A percentile compares a stretch with the other conserved stretches of the same genome.
Evolutionary conservation across 2,329 filamentous ascomycete genomes (phyloP).

Genomic region (Bimuria novae-zelandiae): DNA sequence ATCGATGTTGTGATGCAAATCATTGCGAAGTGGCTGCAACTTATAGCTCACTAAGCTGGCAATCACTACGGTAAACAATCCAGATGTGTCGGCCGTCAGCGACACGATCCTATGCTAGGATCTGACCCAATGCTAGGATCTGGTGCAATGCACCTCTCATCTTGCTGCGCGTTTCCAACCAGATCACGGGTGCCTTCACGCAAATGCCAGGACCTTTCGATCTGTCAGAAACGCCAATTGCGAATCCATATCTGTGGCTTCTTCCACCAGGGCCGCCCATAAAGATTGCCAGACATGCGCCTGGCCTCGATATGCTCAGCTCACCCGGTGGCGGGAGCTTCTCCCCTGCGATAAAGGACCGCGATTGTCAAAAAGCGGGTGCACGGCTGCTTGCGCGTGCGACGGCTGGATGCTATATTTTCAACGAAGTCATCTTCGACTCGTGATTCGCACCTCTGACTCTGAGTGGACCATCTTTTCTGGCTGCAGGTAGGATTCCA

Average conservation of each 20-base stretch:
- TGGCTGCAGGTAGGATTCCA: background rate
- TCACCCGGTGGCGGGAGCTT: slow-evolving; percentile 28
- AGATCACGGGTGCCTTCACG: slow-evolving; percentile 30
- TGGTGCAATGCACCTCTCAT: no score
- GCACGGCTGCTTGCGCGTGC: background rate
- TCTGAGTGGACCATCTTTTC: background rate
- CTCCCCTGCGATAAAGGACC: slow-evolving; percentile 33
- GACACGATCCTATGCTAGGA: no score
- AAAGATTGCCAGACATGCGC: slow-evolving; percentile 25
- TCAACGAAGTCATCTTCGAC: background rate
- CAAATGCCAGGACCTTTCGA: slow-evolving; percentile 39
- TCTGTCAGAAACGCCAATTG: slow-evolving; percentile 29
- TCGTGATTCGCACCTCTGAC: background rate
- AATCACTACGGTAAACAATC: background rate
- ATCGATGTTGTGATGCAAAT: background rate
- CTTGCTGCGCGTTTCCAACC: background rate
- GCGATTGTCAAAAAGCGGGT: background rate
- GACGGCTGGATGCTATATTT: no score
- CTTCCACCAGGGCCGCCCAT: slow-evolving; percentile 31
- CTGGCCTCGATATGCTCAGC: slow-evolving; percentile 29
- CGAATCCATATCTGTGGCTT: slow-evolving; percentile 40
- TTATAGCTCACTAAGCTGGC: background rate
- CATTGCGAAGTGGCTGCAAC: background rate
- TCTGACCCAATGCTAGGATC: no score
- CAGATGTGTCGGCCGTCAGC: no score